A percentile compares a stretch with the other conserved stretches of the same genome.
Conservation (phyloP, 139 green algal genomes). For the Edaphochlamys debaryana region DNA sequence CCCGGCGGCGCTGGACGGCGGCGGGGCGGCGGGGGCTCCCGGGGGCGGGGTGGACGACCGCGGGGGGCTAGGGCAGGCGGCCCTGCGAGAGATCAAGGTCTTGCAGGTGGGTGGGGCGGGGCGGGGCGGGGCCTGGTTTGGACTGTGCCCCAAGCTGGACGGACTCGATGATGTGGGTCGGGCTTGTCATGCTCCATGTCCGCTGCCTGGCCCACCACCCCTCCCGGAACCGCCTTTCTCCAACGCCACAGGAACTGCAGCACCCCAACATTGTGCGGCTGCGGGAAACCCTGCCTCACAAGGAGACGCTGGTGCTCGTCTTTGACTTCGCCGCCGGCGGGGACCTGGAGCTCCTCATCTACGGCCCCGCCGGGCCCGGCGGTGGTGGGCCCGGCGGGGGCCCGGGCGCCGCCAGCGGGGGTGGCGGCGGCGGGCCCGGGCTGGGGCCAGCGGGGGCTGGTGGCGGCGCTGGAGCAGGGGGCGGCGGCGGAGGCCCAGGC, state of each 20-base stretch:
- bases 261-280: slow-evolving; percentile 75
- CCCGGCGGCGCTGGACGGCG: neutral
- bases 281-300: slow-evolving; percentile 78
- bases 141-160: too few relatives aligned
- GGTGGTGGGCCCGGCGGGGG: neutral
- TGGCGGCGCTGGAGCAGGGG: neutral
- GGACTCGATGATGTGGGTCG: too few relatives aligned
- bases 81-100: slow-evolving; percentile 88
- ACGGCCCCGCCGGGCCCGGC: neutral
- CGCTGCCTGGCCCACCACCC: too few relatives aligned
- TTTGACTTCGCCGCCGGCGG: slow-evolving; percentile 63
- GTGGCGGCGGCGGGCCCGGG: neutral
- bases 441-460: too few relatives aligned
- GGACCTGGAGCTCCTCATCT: slow-evolving; percentile 28
- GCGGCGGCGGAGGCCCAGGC: neutral
- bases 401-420: neutral
- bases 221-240: too few relatives aligned
- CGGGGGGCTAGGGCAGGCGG: slow-evolving; percentile 80
- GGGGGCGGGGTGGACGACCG: slow-evolving; percentile 66
- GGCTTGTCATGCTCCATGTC: too few relatives aligned
- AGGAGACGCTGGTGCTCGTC: slow-evolving; percentile 70
- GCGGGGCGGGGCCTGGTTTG: too few relatives aligned
- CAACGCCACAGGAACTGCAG: slow-evolving; percentile 30
- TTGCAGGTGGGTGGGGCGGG: too few relatives aligned
- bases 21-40: neutral